phyloP scores from a whole-genome alignment of 2,329 filamentous ascomycete genomes.

The Claviceps paspali region DNA sequence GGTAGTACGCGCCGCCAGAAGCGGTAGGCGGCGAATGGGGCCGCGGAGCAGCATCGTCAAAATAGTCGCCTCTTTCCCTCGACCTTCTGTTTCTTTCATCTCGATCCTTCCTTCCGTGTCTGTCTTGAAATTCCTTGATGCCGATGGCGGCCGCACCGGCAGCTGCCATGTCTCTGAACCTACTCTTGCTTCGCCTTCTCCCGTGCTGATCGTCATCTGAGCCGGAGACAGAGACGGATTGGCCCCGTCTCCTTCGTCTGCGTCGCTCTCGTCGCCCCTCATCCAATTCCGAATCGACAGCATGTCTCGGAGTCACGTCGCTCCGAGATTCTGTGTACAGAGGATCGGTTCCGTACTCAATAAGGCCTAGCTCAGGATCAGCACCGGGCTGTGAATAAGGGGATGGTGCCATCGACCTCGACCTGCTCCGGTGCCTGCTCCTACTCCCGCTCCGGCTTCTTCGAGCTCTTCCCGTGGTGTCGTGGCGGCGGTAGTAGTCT shows the following conservation, averaged over 20 bases:
- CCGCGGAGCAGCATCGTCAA: constrained; percentile 19
- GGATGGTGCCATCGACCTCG: constrained; percentile 37
- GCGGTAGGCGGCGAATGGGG: constrained; percentile 33
- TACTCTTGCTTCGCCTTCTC: constrained; percentile 37
- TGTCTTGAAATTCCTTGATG: constrained; percentile 42
- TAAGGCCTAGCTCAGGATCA: constrained; percentile 54
- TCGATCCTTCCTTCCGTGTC: constrained; percentile 22
- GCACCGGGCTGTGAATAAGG: constrained; percentile 34
- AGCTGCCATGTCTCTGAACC: constrained; percentile 36
- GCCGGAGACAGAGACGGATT: constrained; percentile 20
- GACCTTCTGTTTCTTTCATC: constrained; percentile 23
- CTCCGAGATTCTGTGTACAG: constrained; percentile 28
- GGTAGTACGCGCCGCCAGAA: constrained; percentile 36
- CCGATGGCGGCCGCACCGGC: constrained; percentile 44
- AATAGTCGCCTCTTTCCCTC: constrained; percentile 23
- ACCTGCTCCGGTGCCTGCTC: constrained; percentile 22
- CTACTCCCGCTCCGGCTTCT: constrained; percentile 13
- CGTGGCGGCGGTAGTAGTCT: constrained; percentile 17
- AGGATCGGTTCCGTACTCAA: constrained; percentile 49
- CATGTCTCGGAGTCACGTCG: constrained; percentile 16
- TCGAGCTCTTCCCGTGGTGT: constrained; percentile 19
- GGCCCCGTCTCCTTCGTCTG: constrained; percentile 19
- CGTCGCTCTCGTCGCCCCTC: constrained; percentile 24
- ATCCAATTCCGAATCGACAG: constrained; percentile 36
- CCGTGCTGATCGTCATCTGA: constrained; percentile 13